These are phyloP conservation scores for Leptodontidium sp. DNA, from an alignment of 2,329 filamentous ascomycete genomes.

Conservation along the genomic window DNA sequence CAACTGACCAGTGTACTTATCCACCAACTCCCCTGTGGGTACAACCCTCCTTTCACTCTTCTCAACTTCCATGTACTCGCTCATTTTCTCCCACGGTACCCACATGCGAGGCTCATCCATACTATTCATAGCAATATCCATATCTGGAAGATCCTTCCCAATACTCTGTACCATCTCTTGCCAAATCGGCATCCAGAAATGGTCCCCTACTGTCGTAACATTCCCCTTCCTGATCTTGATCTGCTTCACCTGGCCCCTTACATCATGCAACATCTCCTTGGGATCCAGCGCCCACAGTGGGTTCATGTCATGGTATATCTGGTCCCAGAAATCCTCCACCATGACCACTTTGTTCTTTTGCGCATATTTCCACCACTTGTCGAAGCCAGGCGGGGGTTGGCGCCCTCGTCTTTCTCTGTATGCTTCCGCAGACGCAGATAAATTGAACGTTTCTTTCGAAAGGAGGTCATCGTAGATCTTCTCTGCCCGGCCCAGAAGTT, in stretches of 20 bases:
- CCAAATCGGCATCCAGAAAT: slow-evolving; percentile 52
- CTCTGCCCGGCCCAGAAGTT: slow-evolving; percentile 52
- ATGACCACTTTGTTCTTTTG: slow-evolving; percentile 58
- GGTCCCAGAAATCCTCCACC: slow-evolving; percentile 66
- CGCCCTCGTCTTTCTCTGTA: slow-evolving; percentile 64
- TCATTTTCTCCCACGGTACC: slow-evolving; percentile 59
- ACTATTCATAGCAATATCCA: slow-evolving; percentile 71
- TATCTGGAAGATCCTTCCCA: slow-evolving; percentile 63
- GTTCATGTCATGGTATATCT: slow-evolving; percentile 59
- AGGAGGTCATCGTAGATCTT: slow-evolving; percentile 50
- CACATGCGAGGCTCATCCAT: slow-evolving; percentile 70
- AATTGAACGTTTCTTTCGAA: slow-evolving; percentile 50
- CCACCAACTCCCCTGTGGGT: slow-evolving; percentile 61
- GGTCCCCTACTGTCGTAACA: slow-evolving; percentile 53
- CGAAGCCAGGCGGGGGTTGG: slow-evolving; percentile 69
- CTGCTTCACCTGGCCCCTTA: slow-evolving; percentile 63
- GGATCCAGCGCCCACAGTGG: slow-evolving; percentile 57
- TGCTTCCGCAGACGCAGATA: slow-evolving; percentile 54
- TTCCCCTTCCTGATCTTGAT: slow-evolving; percentile 63
- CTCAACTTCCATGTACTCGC: slow-evolving; percentile 34
- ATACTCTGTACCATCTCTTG: slow-evolving; percentile 50
- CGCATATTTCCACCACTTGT: slow-evolving; percentile 65
- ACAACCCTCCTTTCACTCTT: slow-evolving; percentile 52
- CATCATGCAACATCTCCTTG: slow-evolving; percentile 57
- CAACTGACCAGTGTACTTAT: slow-evolving; percentile 22